These are phyloP conservation scores for Wilcoxina mikolae DNA, from an alignment of 495 filamentous ascomycete genomes.

Conservation along the genomic window DNA sequence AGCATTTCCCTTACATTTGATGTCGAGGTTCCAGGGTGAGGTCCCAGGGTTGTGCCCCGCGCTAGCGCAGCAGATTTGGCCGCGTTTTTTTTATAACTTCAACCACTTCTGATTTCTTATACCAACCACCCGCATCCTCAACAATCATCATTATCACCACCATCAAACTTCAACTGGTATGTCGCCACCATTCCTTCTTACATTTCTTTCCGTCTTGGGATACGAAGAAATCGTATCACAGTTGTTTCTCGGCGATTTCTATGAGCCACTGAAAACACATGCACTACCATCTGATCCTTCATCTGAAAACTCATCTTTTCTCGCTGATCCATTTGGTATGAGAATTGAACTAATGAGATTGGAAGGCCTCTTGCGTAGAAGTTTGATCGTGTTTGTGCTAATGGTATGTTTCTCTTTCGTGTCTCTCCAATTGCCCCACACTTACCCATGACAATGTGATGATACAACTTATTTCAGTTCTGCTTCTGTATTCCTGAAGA, in stretches of 20 bases:
- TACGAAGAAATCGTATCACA: slow-evolving; percentile 9
- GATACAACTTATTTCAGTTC: slow-evolving; percentile 9
- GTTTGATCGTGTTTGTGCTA: neutral
- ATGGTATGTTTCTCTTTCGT: slow-evolving; percentile 1
- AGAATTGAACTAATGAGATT: neutral
- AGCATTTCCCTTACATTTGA: neutral
- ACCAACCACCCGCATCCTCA: neutral
- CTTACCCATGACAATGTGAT: slow-evolving; percentile 4
- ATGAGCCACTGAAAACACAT: slow-evolving; percentile 11
- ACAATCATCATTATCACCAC: neutral
- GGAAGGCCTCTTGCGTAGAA: neutral
- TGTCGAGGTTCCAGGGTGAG: neutral
- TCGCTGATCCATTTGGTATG: neutral
- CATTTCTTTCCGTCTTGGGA: neutral
- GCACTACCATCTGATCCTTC: slow-evolving; percentile 13
- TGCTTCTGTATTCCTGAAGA: slow-evolving; percentile 14
- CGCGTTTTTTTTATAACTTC: neutral
- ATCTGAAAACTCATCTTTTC: neutral
- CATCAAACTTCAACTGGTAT: neutral
- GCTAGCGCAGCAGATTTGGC: neutral
- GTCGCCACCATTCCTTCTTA: neutral
- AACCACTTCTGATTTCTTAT: neutral
- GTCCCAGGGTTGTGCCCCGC: neutral
- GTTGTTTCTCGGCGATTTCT: slow-evolving; percentile 5
- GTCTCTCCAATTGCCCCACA: neutral